Percentiles rank a stretch among this genome's conserved stretches.
Conservation (phyloP, 495 filamentous ascomycete species). For the Aspergillus kassunensis region DNA sequence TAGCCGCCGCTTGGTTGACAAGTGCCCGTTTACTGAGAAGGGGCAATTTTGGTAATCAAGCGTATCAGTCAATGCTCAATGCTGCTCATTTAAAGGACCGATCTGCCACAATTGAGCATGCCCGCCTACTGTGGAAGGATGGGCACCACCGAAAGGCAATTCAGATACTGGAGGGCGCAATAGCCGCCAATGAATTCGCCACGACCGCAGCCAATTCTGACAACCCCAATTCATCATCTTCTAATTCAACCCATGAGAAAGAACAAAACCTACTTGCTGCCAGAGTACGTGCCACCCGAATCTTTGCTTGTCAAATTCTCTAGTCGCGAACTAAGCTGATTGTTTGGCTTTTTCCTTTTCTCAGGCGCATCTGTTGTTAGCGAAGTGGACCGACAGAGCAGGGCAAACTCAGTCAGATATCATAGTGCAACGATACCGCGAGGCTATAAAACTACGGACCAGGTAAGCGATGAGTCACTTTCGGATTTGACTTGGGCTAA, state of each 20-base stretch:
- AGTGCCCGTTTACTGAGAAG: constrained; percentile 86
- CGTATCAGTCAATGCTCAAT: constrained; percentile 89
- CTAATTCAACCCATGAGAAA: constrained; percentile 32
- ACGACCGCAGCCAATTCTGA: constrained; percentile 43
- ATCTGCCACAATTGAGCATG: constrained; percentile 88
- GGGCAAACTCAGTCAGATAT: constrained; percentile 81
- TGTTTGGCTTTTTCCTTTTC: too few species aligned
- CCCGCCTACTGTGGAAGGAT: constrained; percentile 89
- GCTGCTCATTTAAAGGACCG: constrained; percentile 78
- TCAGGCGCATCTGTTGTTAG: constrained; percentile 74
- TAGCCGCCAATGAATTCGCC: constrained; percentile 66
- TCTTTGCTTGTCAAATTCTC: too few species aligned
- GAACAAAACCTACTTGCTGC: constrained; percentile 47
- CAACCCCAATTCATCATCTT: constrained; percentile 31
- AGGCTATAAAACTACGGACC: constrained; percentile 53
- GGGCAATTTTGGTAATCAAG: constrained; percentile 71
- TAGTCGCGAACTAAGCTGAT: not conserved
- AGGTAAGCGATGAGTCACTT: constrained; percentile 21
- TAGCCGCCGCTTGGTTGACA: constrained; percentile 80
- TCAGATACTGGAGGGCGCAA: constrained; percentile 79
- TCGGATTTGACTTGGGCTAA: constrained; percentile 8
- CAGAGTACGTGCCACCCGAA: constrained; percentile 38
- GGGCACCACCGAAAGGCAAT: constrained; percentile 94
- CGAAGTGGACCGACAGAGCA: constrained; percentile 93
- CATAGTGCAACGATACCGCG: constrained; percentile 72